phyloP scores from a whole-genome alignment of 305 asterid species.

The Rubia balearica region DNA sequence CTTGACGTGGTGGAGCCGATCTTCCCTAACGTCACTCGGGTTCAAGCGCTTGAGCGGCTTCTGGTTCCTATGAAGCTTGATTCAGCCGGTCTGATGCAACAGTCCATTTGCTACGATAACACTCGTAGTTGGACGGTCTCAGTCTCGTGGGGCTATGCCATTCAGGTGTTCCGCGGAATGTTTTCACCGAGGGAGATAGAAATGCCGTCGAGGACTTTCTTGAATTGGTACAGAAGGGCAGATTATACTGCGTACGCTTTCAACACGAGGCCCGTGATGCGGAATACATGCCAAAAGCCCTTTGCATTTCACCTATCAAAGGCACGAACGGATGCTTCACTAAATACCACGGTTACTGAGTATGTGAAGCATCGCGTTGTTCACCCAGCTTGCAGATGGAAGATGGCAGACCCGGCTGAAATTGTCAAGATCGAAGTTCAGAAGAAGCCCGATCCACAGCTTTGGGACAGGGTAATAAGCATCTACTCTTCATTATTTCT shows the following conservation, averaged over 20 bases:
- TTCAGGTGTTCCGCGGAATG: constrained; percentile 83
- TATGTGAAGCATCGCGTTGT: constrained; percentile 42
- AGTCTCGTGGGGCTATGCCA: constrained; percentile 89
- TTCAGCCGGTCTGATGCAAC: constrained; percentile 88
- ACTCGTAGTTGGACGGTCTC: constrained; percentile 60
- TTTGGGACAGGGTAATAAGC: constrained; percentile 78
- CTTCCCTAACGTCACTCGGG: constrained; percentile 65
- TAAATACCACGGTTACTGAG: constrained; percentile 46
- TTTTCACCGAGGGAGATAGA: constrained; percentile 83
- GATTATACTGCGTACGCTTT: constrained; percentile 89
- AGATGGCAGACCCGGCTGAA: constrained; percentile 44
- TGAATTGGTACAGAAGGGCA: constrained; percentile 90
- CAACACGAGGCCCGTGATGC: constrained; percentile 85
- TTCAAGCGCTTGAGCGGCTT: constrained; percentile 54
- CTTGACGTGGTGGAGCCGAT: constrained; percentile 91
- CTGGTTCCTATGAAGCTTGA: constrained; percentile 63
- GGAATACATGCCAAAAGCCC: constrained; percentile 86
- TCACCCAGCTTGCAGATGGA: constrained; percentile 70
- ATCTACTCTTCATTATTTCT: constrained; percentile 2
- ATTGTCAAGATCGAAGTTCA: constrained; percentile 47
- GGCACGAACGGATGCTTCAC: constrained; percentile 33
- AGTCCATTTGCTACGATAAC: constrained; percentile 80
- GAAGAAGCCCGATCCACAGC: constrained; percentile 62
- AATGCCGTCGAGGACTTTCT: constrained; percentile 92
- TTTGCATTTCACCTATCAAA: constrained; percentile 58